Conservation (phyloP, 768 basidiomycete genomes). For the Russula compacta region DNA sequence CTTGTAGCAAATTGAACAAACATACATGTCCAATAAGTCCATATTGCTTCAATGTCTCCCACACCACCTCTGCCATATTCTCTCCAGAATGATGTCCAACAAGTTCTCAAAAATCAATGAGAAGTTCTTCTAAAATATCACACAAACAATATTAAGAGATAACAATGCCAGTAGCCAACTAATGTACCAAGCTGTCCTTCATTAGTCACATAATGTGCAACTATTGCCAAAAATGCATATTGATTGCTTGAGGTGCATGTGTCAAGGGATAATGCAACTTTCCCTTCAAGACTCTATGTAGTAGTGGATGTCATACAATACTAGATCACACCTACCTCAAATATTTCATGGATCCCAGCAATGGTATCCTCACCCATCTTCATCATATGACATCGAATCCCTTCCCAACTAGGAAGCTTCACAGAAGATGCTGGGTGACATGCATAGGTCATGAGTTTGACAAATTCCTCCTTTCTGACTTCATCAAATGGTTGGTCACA, state of each 20-base stretch:
- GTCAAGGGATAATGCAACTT: not conserved
- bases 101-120: not conserved
- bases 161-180: too few species aligned
- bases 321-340: too few species aligned
- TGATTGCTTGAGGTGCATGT: not conserved
- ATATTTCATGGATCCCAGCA: too few species aligned
- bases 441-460: too few species aligned
- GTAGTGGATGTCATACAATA: too few species aligned
- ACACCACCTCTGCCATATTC: not conserved
- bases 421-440: too few species aligned
- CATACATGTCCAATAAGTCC: not conserved
- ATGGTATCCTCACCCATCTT: too few species aligned
- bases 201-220: not conserved
- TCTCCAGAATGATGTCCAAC: not conserved
- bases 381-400: too few species aligned
- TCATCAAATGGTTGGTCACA: too few species aligned
- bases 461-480: too few species aligned
- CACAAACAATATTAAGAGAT: not conserved
- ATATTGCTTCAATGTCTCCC: not conserved
- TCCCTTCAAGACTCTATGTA: not conserved
- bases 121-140: not conserved
- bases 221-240: not conserved
- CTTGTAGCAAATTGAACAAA: not conserved
- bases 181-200: not conserved
- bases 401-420: too few species aligned